These are phyloP conservation scores for Pseudofabraea citricarpa DNA, from an alignment of 2,329 filamentous ascomycete genomes.

Conservation along the genomic window DNA sequence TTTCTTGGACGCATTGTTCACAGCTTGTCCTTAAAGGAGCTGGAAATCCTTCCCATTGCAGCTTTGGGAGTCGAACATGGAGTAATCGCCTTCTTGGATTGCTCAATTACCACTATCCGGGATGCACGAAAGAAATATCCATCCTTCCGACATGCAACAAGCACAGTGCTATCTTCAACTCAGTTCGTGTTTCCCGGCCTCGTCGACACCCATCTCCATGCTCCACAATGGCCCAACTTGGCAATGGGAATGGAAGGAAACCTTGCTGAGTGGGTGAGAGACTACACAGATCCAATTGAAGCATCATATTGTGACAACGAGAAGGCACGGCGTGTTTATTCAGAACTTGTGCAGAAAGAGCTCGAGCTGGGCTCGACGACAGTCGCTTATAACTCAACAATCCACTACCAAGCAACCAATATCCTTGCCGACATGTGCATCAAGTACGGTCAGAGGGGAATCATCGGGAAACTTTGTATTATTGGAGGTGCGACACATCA, in stretches of 20 bases:
- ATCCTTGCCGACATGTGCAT: slow-evolving; percentile 78
- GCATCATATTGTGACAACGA: slow-evolving; percentile 59
- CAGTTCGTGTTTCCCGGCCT: slow-evolving; percentile 53
- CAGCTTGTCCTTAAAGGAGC: slow-evolving; percentile 1
- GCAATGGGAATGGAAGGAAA: slow-evolving; percentile 18
- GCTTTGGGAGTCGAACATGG: slow-evolving; percentile 1
- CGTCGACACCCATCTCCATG: slow-evolving; percentile 66
- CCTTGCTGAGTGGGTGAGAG: slow-evolving; percentile 55
- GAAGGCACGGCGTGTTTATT: slow-evolving; percentile 67
- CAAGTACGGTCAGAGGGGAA: slow-evolving; percentile 74
- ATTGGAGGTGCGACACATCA: slow-evolving; percentile 60
- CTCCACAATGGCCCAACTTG: slow-evolving; percentile 49
- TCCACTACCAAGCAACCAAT: slow-evolving; percentile 79
- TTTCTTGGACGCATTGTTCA: slow-evolving; percentile 3
- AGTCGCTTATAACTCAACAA: slow-evolving; percentile 84
- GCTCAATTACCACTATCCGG: not conserved
- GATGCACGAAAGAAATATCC: slow-evolving; percentile 1
- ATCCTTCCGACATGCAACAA: not conserved
- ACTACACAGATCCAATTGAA: slow-evolving; percentile 62
- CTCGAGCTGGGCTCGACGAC: slow-evolving; percentile 86
- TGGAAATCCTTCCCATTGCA: slow-evolving; percentile 1
- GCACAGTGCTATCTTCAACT: slow-evolving; percentile 2
- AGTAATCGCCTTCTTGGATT: not conserved
- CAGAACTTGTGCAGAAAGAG: slow-evolving; percentile 69
- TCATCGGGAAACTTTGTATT: slow-evolving; percentile 90